Conservation (phyloP, 805 yeast genomes). For the Lachancea waltii region DNA sequence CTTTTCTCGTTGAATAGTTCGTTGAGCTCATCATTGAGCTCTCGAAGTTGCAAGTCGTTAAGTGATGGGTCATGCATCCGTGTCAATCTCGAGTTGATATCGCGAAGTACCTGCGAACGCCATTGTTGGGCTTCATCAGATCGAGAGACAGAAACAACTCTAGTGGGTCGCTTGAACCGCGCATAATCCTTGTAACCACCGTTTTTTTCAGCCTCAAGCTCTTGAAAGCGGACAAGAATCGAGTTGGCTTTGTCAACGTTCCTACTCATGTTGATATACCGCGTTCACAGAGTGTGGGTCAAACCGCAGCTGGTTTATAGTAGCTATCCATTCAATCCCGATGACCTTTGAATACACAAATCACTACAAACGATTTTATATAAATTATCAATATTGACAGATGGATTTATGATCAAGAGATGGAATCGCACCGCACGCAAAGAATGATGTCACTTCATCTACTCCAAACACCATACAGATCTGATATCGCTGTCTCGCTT, state of each 20-base stretch:
- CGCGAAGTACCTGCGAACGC: constrained; percentile 55
- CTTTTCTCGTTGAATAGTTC: constrained; percentile 57
- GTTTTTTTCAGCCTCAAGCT: constrained; percentile 49
- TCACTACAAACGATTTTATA: no score
- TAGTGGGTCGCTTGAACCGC: constrained; percentile 53
- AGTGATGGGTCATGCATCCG: constrained; percentile 56
- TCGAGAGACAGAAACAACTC: constrained; percentile 44
- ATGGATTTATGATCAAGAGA: no score
- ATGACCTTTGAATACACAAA: no score
- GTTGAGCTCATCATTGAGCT: constrained; percentile 68
- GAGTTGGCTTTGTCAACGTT: constrained; percentile 73
- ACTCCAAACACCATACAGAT: no score
- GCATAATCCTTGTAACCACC: constrained; percentile 52
- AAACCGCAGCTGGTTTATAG: no score
- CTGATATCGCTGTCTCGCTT: no score
- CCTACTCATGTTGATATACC: no score
- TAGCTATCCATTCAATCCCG: no score
- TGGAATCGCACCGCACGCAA: no score
- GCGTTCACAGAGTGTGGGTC: no score
- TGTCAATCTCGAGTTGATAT: constrained; percentile 54
- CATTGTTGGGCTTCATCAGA: constrained; percentile 66
- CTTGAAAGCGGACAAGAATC: constrained; percentile 57
- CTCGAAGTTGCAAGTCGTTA: constrained; percentile 59
- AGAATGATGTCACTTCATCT: no score
- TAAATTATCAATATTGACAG: no score